Base-by-base conservation (phyloP, 1,284 basidiomycete genomes). In the Apiotrichum siamense region DNA sequence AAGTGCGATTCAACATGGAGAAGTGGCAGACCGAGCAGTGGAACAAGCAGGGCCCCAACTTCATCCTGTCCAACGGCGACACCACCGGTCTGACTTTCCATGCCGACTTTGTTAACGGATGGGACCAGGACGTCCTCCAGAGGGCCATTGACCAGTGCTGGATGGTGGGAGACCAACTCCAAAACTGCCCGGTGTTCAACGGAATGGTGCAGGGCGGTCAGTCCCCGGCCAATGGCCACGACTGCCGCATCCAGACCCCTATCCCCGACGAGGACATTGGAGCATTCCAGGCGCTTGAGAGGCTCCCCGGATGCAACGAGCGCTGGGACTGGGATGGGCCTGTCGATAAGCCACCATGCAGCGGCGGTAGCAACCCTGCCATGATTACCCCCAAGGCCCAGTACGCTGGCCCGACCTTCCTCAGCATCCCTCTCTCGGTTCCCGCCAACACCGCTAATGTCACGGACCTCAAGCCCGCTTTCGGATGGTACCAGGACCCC, bases 41-140 rank as follows among this genome's bases (percentile, higher is more conserved):
- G 42, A 38, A 25, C 39, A 43, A 32, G 26, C 12, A 20, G 7
- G 27, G 27, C 12, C 27, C 45, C 51, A 58, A 62, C 12, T 38
- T 67, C 9, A 61, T 72, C 37, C 55, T 70, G 12, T 56, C 68
- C 21, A 65, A 66, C 46, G 70, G 68, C 23, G 70, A 72, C 49
- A 57, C 58, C 25, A 56, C 56, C 7, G 70, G 70, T n/a, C 36
- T 44, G 13, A 55, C 57, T 15, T 66, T 57, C 54, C 70, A 72
- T 49, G 70, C 58, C 17, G 70, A 72, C 50, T 70, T 70, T 52
- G 40, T 57, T 33, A 59, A 63, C 29, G 65, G 66, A 11, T 47
- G 45, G 45, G 45, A 47, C 45, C 17, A 7, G 11, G 25, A 37
- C 17, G 21, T 47, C 5, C 32, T 44, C 29, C 18, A 38, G n/a